Percentiles rank a stretch among this genome's conserved stretches.
Conservation (phyloP, 345 rosid species). For the Eucalyptus polyanthemos region DNA sequence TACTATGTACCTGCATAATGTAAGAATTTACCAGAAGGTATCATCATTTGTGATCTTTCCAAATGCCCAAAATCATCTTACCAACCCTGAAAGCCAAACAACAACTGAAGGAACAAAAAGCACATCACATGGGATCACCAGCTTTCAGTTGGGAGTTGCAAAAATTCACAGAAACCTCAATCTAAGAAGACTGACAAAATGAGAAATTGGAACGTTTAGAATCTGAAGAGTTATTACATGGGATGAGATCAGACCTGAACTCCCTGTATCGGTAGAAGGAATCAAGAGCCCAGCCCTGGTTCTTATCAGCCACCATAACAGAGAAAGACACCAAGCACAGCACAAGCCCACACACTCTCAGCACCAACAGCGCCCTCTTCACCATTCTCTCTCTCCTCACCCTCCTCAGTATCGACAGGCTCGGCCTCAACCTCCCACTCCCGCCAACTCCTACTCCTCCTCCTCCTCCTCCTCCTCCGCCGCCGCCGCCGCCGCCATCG, state of each 20-base stretch:
- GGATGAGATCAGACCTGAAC: constrained; percentile 32
- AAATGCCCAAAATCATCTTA: neutral
- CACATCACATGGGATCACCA: neutral
- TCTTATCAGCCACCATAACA: constrained; percentile 66
- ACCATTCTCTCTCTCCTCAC: constrained; percentile 22
- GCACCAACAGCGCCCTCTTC: constrained; percentile 38
- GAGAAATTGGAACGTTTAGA: neutral
- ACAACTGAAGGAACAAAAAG: neutral
- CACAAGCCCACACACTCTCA: constrained; percentile 47
- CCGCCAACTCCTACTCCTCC: constrained; percentile 1
- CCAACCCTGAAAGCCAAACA: neutral
- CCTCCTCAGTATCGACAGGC: constrained; percentile 32
- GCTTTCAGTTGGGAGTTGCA: neutral
- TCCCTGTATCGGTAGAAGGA: constrained; percentile 76
- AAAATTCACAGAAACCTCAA: neutral
- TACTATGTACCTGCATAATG: constrained; percentile 54
- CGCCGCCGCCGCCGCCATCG: neutral
- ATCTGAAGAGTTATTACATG: neutral
- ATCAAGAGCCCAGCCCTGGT: constrained; percentile 88
- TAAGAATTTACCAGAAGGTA: neutral
- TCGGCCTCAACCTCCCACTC: constrained; percentile 19
- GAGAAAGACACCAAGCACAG: constrained; percentile 69
- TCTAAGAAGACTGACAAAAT: neutral
- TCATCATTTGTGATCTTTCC: neutral
- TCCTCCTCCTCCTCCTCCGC: constrained; percentile 8